phyloP scores from a whole-genome alignment of 2,329 filamentous ascomycete genomes.

The Ceratocystis ficicola region DNA sequence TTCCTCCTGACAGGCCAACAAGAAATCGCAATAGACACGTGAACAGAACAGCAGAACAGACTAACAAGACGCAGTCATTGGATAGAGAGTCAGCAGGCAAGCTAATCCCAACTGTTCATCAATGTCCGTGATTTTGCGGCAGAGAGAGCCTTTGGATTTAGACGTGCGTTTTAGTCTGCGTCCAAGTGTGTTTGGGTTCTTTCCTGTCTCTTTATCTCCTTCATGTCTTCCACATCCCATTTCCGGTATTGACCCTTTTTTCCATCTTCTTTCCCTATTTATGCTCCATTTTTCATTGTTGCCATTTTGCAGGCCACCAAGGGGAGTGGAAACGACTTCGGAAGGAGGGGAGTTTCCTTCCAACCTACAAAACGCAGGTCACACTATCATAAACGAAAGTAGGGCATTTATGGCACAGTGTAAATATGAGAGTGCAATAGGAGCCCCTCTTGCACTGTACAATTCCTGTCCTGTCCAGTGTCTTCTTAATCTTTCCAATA shows the following conservation, averaged over 20 bases:
- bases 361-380: background rate
- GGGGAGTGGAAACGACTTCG: background rate
- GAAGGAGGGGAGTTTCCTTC: background rate
- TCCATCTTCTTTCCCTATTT: background rate
- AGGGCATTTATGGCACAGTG: background rate
- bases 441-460: background rate
- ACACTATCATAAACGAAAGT: background rate
- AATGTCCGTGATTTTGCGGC: too few relatives aligned
- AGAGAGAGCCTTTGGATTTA: too few relatives aligned
- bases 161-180: too few relatives aligned
- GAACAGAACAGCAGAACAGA: background rate
- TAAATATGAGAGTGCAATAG: background rate
- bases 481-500: background rate
- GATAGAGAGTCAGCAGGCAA: too few relatives aligned
- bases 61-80: too few relatives aligned
- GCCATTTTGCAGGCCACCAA: background rate
- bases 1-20: background rate
- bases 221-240: too few relatives aligned
- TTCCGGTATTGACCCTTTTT: background rate
- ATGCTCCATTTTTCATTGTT: background rate
- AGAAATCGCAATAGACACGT: conserved; percentile 1
- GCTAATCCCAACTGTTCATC: too few relatives aligned
- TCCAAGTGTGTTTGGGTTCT: background rate
- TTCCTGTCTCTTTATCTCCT: background rate
- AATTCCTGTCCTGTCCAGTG: too few relatives aligned